Conservation (phyloP, 257 asterid genomes). For the Solanum acaule region DNA sequence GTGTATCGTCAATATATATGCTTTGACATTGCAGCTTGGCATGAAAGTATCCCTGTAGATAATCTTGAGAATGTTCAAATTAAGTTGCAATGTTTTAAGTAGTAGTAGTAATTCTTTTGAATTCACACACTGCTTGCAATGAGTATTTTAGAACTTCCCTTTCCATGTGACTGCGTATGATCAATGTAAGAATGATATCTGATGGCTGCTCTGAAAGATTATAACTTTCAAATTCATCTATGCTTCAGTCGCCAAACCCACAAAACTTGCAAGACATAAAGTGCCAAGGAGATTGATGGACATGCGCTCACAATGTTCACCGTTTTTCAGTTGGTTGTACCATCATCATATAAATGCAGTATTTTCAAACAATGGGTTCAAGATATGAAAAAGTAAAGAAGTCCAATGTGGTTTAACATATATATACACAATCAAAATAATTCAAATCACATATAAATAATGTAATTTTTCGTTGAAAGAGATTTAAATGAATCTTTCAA, state of each 20-base stretch:
- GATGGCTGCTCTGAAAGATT: not conserved
- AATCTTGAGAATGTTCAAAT: not conserved
- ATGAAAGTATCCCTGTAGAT: slow-evolving; percentile 7
- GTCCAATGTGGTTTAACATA: not conserved
- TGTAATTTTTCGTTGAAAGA: too few species aligned
- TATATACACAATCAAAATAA: too few species aligned
- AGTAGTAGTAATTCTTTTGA: not conserved
- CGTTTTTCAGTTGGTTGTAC: not conserved
- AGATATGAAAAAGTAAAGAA: not conserved
- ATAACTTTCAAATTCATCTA: not conserved
- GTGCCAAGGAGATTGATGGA: not conserved
- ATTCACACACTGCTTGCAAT: not conserved
- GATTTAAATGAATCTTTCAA: too few species aligned
- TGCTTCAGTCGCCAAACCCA: not conserved
- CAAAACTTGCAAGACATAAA: not conserved
- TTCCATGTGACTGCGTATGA: not conserved
- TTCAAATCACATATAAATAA: too few species aligned
- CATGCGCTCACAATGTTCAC: not conserved
- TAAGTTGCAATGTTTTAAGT: not conserved
- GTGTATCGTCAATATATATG: slow-evolving; percentile 1
- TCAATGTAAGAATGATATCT: not conserved
- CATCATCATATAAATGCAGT: not conserved
- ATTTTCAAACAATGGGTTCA: not conserved
- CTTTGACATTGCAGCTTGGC: slow-evolving; percentile 1
- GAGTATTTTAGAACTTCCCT: not conserved